Conservation (phyloP, 345 rosid species). For the Sisymbrium irio region DNA sequence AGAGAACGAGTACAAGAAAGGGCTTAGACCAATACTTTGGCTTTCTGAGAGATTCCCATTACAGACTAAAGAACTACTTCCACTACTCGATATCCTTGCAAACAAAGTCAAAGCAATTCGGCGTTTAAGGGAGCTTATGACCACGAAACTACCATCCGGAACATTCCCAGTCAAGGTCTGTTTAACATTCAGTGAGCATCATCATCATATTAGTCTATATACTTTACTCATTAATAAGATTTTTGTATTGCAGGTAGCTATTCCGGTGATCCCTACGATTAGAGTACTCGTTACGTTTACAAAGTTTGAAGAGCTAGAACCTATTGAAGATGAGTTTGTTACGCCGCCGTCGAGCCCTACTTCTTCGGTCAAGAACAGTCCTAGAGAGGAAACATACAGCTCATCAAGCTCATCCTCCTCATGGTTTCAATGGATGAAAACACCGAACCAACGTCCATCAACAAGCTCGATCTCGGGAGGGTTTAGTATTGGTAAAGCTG, state of each 20-base stretch:
- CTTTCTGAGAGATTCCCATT: slow-evolving; percentile 88
- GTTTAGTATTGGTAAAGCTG: slow-evolving; percentile 44
- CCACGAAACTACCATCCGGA: slow-evolving; percentile 91
- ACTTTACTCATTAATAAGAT: not conserved
- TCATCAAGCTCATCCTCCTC: slow-evolving; percentile 72
- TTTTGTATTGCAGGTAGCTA: slow-evolving; percentile 64
- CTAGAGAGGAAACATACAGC: slow-evolving; percentile 39
- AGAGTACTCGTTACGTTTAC: slow-evolving; percentile 91
- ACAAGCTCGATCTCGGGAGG: slow-evolving; percentile 41
- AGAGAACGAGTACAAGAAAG: slow-evolving; percentile 95
- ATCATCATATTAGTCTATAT: not conserved
- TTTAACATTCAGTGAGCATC: not conserved
- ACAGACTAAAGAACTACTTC: slow-evolving; percentile 94
- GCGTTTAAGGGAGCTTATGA: slow-evolving; percentile 89
- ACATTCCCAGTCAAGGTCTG: slow-evolving; percentile 96
- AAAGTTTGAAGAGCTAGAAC: slow-evolving; percentile 89
- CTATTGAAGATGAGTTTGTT: slow-evolving; percentile 73
- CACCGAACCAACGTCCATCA: slow-evolving; percentile 61
- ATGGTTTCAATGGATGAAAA: slow-evolving; percentile 99
- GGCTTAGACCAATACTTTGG: slow-evolving; percentile 95
- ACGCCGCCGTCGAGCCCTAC: slow-evolving; percentile 97
- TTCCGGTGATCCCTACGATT: slow-evolving; percentile 95
- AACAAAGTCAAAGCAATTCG: slow-evolving; percentile 99
- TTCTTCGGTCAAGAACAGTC: slow-evolving; percentile 55
- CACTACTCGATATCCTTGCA: slow-evolving; percentile 96